Evolutionary conservation across 2,329 filamentous ascomycete genomes (phyloP), one percentile per base, ranked within the genome.

Genomic region (Diaporthe vexans): DNA sequence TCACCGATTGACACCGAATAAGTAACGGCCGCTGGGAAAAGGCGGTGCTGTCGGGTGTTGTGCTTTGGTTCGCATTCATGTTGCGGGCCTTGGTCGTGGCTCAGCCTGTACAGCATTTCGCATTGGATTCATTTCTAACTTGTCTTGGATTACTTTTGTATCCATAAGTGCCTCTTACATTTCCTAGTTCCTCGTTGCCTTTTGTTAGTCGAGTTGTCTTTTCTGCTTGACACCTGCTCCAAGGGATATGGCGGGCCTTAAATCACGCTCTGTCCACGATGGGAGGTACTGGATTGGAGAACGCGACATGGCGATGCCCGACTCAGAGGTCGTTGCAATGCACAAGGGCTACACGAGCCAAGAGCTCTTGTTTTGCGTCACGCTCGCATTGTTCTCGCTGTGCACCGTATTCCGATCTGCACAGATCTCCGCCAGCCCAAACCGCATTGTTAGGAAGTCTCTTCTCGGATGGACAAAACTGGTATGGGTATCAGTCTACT

Each of bases 311-410:
- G 51, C 13, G 51, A 26, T 26, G n/a, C 11, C n/a, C 10, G 51
- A 54, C 24, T 8, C 51, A 26, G 51, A 5, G 15, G 51, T 54
- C 24, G 51, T 11, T 54, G 51, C 51, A 29, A 29, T 4, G 1
- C 7, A 54, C 51, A 13, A 54, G 26, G 51, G 51, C 51, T 54
- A 54, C n/a, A 54, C 51, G 24, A 15, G 15, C 6, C 51, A 54
- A 54, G 51, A 54, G 51, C 51, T 54, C n/a, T n/a, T 54, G 11
- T 54, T 54, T 54, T 54, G 51, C 51, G 9, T 54, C n/a, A 54
- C 51, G 9, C 51, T 54, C 13, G 51, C 51, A 54, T 54, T 54
- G n/a, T 54, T 54, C 51, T 54, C 51, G 51, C 51, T 54, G 51
- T 15, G 51, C 15, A 54, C 51, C 51, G 26, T 54, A 15, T 10